Percentiles rank a stretch among this genome's conserved stretches.
These are phyloP conservation scores for Torulaspora delbrueckii DNA, from an alignment of 805 yeast genomes.

Conservation along the genomic window DNA sequence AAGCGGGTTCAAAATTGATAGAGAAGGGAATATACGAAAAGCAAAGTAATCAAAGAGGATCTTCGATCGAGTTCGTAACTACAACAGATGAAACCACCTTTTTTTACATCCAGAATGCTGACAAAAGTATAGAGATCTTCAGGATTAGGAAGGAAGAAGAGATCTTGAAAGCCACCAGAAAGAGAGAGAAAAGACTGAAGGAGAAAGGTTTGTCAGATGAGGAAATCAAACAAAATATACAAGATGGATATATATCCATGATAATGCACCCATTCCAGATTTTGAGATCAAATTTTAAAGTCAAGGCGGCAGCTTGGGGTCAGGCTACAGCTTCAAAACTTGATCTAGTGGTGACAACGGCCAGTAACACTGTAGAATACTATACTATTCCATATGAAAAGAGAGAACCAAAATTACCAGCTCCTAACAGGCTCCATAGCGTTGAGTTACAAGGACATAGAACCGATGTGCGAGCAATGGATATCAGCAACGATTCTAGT, in stretches of 20 bases:
- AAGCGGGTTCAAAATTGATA: constrained; percentile 48
- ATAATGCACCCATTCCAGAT: constrained; percentile 64
- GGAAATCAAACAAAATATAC: constrained; percentile 51
- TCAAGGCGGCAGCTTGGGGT: constrained; percentile 67
- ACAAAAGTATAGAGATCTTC: constrained; percentile 74
- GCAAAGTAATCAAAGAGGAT: constrained; percentile 69
- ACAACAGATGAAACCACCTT: constrained; percentile 33
- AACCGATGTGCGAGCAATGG: constrained; percentile 79
- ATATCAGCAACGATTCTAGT: constrained; percentile 74
- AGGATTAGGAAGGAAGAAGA: constrained; percentile 73
- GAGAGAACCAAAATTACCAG: constrained; percentile 41
- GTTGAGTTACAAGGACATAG: constrained; percentile 84
- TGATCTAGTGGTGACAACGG: constrained; percentile 59
- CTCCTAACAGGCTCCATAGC: constrained; percentile 46
- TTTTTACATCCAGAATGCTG: constrained; percentile 72
- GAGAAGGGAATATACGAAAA: constrained; percentile 69
- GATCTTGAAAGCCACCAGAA: constrained; percentile 66
- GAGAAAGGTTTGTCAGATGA: constrained; percentile 64
- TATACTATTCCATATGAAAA: constrained; percentile 57
- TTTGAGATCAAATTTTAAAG: constrained; percentile 58
- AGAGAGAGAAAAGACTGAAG: constrained; percentile 69
- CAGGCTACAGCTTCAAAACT: constrained; percentile 42
- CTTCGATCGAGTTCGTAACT: constrained; percentile 47
- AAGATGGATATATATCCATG: constrained; percentile 48
- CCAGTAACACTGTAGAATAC: constrained; percentile 71